Conservation (phyloP, 768 basidiomycete species). For the Calocera cornea region DNA sequence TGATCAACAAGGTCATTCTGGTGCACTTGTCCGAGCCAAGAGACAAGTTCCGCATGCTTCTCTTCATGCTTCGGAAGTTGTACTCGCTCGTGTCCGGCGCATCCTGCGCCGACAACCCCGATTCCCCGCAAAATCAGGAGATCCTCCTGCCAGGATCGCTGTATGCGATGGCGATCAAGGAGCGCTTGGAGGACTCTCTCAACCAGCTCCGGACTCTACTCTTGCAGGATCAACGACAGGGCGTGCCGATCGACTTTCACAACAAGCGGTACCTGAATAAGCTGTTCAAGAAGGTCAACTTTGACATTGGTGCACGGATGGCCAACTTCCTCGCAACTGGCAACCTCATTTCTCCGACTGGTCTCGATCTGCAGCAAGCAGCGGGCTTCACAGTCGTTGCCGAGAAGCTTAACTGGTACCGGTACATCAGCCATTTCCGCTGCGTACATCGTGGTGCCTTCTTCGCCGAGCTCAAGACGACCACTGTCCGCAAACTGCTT, state of each 20-base stretch:
- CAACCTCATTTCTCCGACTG: slow-evolving; percentile 85
- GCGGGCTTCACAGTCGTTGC: slow-evolving; percentile 98
- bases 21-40: slow-evolving; percentile 77
- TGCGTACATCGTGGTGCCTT: slow-evolving; percentile 98
- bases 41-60: slow-evolving; percentile 88
- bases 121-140: slow-evolving; percentile 98
- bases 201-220: slow-evolving; percentile 59
- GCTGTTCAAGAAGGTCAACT: slow-evolving; percentile 62
- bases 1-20: slow-evolving; percentile 72
- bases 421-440: slow-evolving; percentile 96
- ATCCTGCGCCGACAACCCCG: slow-evolving; percentile 90
- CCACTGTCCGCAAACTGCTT: slow-evolving; percentile 86
- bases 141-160: slow-evolving; percentile 84
- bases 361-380: slow-evolving; percentile 92
- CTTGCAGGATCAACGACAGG: slow-evolving; percentile 55
- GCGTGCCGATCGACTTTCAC: slow-evolving; percentile 66
- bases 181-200: slow-evolving; percentile 82
- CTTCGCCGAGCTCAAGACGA: slow-evolving; percentile 97
- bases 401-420: slow-evolving; percentile 96
- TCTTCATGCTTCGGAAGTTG: slow-evolving; percentile 95
- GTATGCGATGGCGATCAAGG: slow-evolving; percentile 97
- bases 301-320: slow-evolving; percentile 80
- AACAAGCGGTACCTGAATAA: slow-evolving; percentile 75
- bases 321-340: slow-evolving; percentile 95
- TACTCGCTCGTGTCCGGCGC: slow-evolving; percentile 80